phyloP scores from a whole-genome alignment of 2,329 filamentous ascomycete species.

The Botrytis byssoidea region DNA sequence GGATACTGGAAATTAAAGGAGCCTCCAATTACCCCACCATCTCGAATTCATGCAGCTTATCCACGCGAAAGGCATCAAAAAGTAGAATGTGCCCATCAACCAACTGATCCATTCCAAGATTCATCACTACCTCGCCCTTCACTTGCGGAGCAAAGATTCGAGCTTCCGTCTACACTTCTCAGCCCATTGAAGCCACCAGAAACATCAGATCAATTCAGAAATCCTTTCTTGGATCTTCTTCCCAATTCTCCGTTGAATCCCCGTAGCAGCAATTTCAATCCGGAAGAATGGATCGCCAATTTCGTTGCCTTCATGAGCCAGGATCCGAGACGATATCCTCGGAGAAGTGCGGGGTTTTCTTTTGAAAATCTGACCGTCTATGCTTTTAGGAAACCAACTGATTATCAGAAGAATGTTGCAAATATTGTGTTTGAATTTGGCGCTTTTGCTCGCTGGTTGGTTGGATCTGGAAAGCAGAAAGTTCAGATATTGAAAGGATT shows the following conservation, averaged over 20 bases:
- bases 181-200: neutral
- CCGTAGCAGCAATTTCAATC: slow-evolving; percentile 50
- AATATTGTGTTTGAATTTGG: slow-evolving; percentile 56
- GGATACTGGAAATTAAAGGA: slow-evolving; percentile 15
- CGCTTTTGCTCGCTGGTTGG: slow-evolving; percentile 45
- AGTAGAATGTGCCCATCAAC: slow-evolving; percentile 14
- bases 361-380: slow-evolving; percentile 68
- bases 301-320: slow-evolving; percentile 38
- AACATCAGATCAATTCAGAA: slow-evolving; percentile 10
- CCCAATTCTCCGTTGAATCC: slow-evolving; percentile 45
- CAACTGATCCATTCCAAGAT: slow-evolving; percentile 5
- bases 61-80: slow-evolving; percentile 22
- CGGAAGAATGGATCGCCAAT: slow-evolving; percentile 48
- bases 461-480: slow-evolving; percentile 54
- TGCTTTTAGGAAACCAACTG: slow-evolving; percentile 64
- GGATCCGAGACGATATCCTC: slow-evolving; percentile 44
- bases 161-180: neutral
- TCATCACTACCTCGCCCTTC: neutral
- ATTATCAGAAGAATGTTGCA: slow-evolving; percentile 66
- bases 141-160: slow-evolving; percentile 5
- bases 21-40: slow-evolving; percentile 14
- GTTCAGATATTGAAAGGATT: slow-evolving; percentile 58
- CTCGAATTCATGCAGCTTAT: slow-evolving; percentile 19
- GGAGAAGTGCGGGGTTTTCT: slow-evolving; percentile 59
- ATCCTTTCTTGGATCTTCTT: slow-evolving; percentile 23